Evolutionary conservation across 768 basidiomycete species (phyloP).

Genomic region (Exidia glandulosa): DNA sequence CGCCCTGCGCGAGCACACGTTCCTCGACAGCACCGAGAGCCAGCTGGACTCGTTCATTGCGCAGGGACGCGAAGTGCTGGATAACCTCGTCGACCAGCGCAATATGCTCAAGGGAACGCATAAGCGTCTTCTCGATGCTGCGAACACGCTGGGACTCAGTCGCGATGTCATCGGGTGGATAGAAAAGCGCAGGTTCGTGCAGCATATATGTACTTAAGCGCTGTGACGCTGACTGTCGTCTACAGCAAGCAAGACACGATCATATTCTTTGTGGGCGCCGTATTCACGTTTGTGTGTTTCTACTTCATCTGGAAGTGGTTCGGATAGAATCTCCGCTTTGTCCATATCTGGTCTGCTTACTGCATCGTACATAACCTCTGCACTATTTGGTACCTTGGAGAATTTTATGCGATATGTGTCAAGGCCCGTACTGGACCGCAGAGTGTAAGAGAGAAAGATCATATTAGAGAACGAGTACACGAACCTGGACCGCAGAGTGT

Average conservation of each 20-base stretch:
- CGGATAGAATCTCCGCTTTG: too few species aligned
- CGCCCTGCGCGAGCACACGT: constrained; percentile 81
- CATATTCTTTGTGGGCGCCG: constrained; percentile 77
- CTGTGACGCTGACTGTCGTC: background rate
- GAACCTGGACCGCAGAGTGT: too few species aligned
- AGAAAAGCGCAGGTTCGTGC: constrained; percentile 75
- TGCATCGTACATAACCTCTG: too few species aligned
- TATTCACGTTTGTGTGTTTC: constrained; percentile 88
- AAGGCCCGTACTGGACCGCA: too few species aligned
- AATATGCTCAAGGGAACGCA: constrained; percentile 94
- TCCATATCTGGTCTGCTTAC: too few species aligned
- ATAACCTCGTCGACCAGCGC: constrained; percentile 86
- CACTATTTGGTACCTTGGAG: background rate
- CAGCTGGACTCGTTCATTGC: constrained; percentile 84
- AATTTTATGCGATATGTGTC: too few species aligned
- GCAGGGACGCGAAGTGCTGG: constrained; percentile 84
- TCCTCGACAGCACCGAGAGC: constrained; percentile 72
- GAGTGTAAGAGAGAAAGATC: too few species aligned
- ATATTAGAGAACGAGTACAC: too few species aligned
- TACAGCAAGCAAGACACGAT: constrained; percentile 91
- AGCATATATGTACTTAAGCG: background rate
- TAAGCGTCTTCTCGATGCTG: constrained; percentile 72
- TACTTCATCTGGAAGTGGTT: constrained; percentile 88
- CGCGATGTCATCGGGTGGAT: constrained; percentile 96
- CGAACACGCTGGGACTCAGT: constrained; percentile 89